Percentiles rank a stretch among this genome's conserved stretches.
Conservation (phyloP, 495 filamentous ascomycete genomes). For the Rhizodiscina lignyota region DNA sequence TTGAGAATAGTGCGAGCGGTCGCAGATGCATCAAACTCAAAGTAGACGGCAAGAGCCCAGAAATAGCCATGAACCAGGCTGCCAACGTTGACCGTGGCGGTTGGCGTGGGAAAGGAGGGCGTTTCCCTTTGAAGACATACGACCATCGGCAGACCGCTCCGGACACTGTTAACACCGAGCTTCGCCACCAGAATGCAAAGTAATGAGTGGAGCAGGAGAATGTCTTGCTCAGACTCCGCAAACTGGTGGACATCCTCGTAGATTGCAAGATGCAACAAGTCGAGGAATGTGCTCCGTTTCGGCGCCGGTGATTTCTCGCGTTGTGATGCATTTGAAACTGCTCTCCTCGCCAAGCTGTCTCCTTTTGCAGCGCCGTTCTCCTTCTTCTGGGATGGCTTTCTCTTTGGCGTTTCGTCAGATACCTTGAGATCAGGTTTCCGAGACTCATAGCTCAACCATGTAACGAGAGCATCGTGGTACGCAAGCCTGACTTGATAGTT, state of each 20-base stretch:
- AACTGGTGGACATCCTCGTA: constrained; percentile 70
- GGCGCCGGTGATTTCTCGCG: constrained; percentile 28
- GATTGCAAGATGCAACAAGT: constrained; percentile 69
- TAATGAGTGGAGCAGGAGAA: constrained; percentile 59
- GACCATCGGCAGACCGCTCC: constrained; percentile 72
- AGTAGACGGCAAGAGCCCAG: constrained; percentile 58
- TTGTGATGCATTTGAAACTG: constrained; percentile 49
- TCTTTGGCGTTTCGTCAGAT: constrained; percentile 15
- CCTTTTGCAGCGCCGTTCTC: constrained; percentile 20
- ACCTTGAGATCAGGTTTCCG: constrained; percentile 46
- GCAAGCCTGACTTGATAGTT: constrained; percentile 61
- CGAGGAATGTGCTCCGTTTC: constrained; percentile 50
- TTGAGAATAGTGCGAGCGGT: constrained; percentile 52
- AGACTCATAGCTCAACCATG: constrained; percentile 70
- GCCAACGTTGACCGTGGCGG: constrained; percentile 57
- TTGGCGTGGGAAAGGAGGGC: constrained; percentile 39
- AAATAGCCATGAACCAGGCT: constrained; percentile 80
- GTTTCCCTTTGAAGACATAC: constrained; percentile 75
- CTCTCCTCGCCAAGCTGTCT: constrained; percentile 37
- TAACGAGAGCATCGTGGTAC: constrained; percentile 64
- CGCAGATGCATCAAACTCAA: constrained; percentile 51
- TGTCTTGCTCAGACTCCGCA: constrained; percentile 50
- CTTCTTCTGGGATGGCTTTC: constrained; percentile 8
- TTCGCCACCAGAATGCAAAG: constrained; percentile 53
- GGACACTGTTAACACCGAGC: constrained; percentile 70